These are phyloP conservation scores for Ustilago lituana DNA, from an alignment of 1,284 basidiomycete species.

Conservation along the genomic window DNA sequence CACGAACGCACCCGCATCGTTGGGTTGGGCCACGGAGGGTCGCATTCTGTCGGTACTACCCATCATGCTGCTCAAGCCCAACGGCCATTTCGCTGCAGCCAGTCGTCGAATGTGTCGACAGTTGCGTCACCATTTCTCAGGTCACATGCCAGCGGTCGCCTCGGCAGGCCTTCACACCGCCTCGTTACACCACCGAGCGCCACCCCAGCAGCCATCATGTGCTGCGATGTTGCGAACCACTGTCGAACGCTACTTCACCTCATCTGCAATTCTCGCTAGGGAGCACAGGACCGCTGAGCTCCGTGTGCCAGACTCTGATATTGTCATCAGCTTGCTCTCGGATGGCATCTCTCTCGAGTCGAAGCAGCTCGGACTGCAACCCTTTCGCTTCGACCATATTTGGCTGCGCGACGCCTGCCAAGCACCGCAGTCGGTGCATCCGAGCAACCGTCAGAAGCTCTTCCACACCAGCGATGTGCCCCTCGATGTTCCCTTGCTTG, in stretches of 20 bases:
- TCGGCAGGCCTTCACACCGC: slow-evolving; percentile 31
- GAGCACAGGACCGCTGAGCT: slow-evolving; percentile 9
- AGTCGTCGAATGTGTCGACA: slow-evolving; percentile 13
- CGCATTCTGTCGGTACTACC: slow-evolving; percentile 41
- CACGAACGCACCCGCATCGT: slow-evolving; percentile 27
- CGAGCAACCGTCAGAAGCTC: slow-evolving; percentile 79
- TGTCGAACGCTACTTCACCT: background rate
- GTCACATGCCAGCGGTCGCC: slow-evolving; percentile 17
- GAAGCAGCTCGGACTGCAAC: slow-evolving; percentile 43
- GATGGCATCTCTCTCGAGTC: slow-evolving; percentile 63
- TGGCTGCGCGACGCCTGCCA: slow-evolving; percentile 74
- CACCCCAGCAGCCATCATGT: background rate
- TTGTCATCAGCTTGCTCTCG: slow-evolving; percentile 27
- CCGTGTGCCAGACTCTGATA: slow-evolving; percentile 27
- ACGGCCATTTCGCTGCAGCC: slow-evolving; percentile 8
- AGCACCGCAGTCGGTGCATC: slow-evolving; percentile 75
- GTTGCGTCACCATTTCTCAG: slow-evolving; percentile 18
- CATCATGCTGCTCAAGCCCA: slow-evolving; percentile 29
- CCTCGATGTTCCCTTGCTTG: slow-evolving; percentile 69
- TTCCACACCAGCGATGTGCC: slow-evolving; percentile 73
- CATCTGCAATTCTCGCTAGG: background rate
- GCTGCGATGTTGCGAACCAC: background rate
- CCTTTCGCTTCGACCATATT: slow-evolving; percentile 59
- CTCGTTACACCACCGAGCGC: background rate
- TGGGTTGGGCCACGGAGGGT: slow-evolving; percentile 49